Conservation (phyloP, 768 basidiomycete species). For the Dacryopinax spathularia region DNA sequence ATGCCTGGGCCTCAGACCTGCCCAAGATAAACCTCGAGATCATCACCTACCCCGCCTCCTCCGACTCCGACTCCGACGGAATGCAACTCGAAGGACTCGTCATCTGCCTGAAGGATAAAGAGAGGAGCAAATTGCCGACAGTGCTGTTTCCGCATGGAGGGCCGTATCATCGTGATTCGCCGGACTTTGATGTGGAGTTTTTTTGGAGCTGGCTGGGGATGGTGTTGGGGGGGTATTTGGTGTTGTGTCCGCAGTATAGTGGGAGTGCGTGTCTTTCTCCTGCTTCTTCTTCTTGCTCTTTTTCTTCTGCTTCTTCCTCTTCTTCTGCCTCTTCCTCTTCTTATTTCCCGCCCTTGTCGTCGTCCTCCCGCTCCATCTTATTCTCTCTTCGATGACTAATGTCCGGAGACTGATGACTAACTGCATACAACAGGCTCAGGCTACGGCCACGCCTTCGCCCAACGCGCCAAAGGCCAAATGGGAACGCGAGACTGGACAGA, state of each 20-base stretch:
- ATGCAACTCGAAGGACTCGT: conserved; percentile 7
- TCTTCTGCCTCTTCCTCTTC: too few species aligned
- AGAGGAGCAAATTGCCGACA: conserved; percentile 8
- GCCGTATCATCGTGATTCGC: conserved; percentile 10
- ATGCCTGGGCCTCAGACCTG: conserved; percentile 4
- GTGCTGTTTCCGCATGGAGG: conserved; percentile 10
- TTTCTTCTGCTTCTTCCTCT: neutral
- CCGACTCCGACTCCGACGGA: conserved; percentile 9
- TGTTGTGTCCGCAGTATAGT: conserved; percentile 10
- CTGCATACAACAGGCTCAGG: conserved; percentile 4
- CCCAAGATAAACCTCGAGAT: neutral
- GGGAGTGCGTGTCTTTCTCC: conserved; percentile 9
- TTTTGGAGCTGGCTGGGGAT: neutral
- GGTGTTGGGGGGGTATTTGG: conserved; percentile 7
- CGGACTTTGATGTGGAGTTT: neutral
- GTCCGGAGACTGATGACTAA: too few species aligned
- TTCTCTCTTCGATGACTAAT: too few species aligned
- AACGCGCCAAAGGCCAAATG: conserved; percentile 5
- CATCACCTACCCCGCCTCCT: conserved; percentile 8
- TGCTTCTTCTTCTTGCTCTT: neutral
- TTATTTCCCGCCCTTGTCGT: too few species aligned
- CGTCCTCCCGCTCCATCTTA: too few species aligned
- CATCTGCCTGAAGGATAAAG: conserved; percentile 5
- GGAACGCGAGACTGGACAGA: conserved; percentile 13
- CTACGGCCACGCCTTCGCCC: conserved; percentile 9